These are phyloP conservation scores for Rhodotorula sp. DNA, from an alignment of 1,284 basidiomycete species.

Conservation along the genomic window DNA sequence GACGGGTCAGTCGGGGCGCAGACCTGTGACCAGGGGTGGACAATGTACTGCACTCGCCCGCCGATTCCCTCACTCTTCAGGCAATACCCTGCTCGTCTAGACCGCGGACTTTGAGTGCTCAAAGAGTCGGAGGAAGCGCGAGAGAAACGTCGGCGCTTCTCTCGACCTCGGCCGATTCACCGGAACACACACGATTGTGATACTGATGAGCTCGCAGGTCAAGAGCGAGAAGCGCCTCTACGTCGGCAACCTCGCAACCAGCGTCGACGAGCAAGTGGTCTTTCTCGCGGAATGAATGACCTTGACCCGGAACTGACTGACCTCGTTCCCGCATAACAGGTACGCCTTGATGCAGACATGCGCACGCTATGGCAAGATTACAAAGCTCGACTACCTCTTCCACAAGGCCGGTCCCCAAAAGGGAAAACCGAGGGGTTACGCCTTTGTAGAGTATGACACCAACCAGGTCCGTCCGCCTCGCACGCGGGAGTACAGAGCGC, in stretches of 20 bases:
- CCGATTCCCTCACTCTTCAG: no score
- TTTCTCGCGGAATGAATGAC: neutral
- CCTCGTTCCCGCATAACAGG: slow-evolving; percentile 51
- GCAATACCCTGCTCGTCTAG: no score
- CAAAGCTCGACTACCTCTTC: slow-evolving; percentile 89
- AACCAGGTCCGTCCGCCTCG: slow-evolving; percentile 65
- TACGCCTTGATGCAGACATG: slow-evolving; percentile 85
- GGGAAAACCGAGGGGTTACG: slow-evolving; percentile 92
- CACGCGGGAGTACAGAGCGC: no score
- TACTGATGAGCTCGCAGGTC: neutral
- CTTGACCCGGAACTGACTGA: slow-evolving; percentile 9
- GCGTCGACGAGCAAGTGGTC: slow-evolving; percentile 72
- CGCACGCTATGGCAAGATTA: slow-evolving; percentile 83
- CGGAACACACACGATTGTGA: neutral
- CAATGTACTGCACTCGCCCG: no score
- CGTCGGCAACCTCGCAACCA: slow-evolving; percentile 82
- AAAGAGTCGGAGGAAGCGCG: no score
- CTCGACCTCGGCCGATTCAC: neutral
- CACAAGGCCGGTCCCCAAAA: slow-evolving; percentile 85
- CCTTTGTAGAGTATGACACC: slow-evolving; percentile 81
- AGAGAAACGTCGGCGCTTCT: neutral
- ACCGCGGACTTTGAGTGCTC: no score
- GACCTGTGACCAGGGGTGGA: no score
- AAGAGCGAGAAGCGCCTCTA: slow-evolving; percentile 61
- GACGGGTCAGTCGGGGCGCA: neutral